Base-by-base conservation (phyloP, 805 yeast genomes). In the Saccharomycopsis synnaedendra region DNA sequence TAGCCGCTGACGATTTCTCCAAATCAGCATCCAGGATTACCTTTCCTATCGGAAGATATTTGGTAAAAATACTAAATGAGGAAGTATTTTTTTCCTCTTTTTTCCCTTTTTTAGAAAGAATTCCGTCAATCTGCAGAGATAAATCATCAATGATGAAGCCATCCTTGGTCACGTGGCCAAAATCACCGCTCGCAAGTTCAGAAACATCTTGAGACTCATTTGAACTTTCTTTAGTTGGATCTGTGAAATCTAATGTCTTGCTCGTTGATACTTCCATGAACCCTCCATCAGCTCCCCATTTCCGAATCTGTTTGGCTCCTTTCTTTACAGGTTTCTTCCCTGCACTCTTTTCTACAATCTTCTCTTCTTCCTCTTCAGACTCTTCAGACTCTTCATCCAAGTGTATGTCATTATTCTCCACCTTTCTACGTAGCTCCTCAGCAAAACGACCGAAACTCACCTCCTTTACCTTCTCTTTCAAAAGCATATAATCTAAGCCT, bases 11-110 rank as follows among this genome's bases (percentile, higher is more conserved):
- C 2, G 86, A 80, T 40, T 79, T 77, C 37, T 72, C 72, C 48
- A 90, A 68, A 58, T 88, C 88, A 9, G 72, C 72, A 33, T 74
- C 71, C 2, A 78, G 71, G 39, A 84, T 72, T 5, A 75, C 78
- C 58, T 80, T 80, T 47, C 93, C 90, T 7, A 43, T 86, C 6
- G 48, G 48, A 43, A 83, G 68, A 44, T 76, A 60, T 56, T 75
- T 76, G 51, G 74, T 71, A 57, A 82, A 75, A 8, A 80, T 72
- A 39, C 69, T 71, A 31, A 57, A 57, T n/a, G 30, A n/a, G 1
- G 60, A 46, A 29, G 6, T 43, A 40, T 28, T 28, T 34, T 27
- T 47, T 6, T 36, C 37, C n/a, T 34, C 10, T 34, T 34, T 34
- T 34, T 34, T 8, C 36, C n/a, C n/a, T n/a, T 34, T 8, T 19